Evolutionary conservation across 768 basidiomycete species (phyloP).

Genomic region (Rhodotorula paludigena): DNA sequence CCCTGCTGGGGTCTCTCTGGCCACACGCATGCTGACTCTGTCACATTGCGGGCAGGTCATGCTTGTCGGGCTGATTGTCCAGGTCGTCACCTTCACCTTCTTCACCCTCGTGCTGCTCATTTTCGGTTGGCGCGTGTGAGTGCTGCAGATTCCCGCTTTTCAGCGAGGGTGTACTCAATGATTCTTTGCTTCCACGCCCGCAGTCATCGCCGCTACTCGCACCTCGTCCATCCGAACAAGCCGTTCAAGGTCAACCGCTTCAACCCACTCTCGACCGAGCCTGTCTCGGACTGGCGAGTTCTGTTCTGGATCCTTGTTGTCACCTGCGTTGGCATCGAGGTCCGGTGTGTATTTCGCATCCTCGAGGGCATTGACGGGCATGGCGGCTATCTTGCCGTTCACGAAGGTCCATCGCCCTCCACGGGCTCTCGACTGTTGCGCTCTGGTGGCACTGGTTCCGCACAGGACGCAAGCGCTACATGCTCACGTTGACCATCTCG

Average conservation of each 20-base stretch:
- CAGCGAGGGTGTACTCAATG: too few relatives aligned
- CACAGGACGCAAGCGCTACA: neutral
- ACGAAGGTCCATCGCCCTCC: constrained; percentile 10
- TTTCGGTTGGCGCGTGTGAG: constrained; percentile 11
- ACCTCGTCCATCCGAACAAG: neutral
- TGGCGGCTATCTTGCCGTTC: neutral
- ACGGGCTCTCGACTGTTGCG: neutral
- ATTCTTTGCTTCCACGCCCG: neutral
- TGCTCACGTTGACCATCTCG: neutral
- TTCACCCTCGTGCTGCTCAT: constrained; percentile 28
- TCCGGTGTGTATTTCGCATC: constrained; percentile 30
- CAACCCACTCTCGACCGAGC: constrained; percentile 2
- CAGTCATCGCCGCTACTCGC: neutral
- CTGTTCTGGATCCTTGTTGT: constrained; percentile 19
- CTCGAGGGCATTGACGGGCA: neutral
- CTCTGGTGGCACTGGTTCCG: neutral
- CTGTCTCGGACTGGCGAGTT: constrained; percentile 16
- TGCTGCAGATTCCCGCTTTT: rapidly evolving
- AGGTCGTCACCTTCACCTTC: constrained; percentile 29
- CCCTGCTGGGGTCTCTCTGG: too few relatives aligned
- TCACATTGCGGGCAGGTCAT: constrained; percentile 20
- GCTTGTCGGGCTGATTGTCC: constrained; percentile 28
- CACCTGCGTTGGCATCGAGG: neutral
- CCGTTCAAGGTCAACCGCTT: neutral
- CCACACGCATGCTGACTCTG: too few relatives aligned